Evolutionary conservation across 805 yeast genomes (phyloP).

Genomic region (Starmerella stigmatis): DNA sequence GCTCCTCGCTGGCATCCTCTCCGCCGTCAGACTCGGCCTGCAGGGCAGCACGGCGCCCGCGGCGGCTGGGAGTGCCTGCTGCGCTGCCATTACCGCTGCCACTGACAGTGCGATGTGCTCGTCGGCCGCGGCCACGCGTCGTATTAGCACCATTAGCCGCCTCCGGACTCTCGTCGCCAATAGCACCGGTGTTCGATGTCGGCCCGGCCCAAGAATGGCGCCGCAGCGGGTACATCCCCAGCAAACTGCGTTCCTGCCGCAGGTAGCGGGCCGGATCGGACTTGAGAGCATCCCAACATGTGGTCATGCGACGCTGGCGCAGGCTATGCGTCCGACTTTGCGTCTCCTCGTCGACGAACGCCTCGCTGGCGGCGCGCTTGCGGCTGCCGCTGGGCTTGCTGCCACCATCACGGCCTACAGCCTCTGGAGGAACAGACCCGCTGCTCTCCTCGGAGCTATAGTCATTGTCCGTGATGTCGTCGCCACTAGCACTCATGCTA

Average conservation of each 20-base stretch:
- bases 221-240: slow-evolving; percentile 28
- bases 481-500: slow-evolving; percentile 2
- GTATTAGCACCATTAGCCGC: background rate
- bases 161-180: slow-evolving; percentile 1
- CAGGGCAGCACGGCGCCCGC: slow-evolving; percentile 5
- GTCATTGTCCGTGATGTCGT: slow-evolving; percentile 13
- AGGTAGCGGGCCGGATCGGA: slow-evolving; percentile 27
- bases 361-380: slow-evolving; percentile 14
- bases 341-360: slow-evolving; percentile 8
- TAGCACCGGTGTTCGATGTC: background rate
- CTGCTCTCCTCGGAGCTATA: slow-evolving; percentile 9
- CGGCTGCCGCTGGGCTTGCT: background rate
- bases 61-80: background rate
- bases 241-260: slow-evolving; percentile 26
- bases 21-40: background rate
- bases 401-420: background rate
- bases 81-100: slow-evolving; percentile 4
- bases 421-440: slow-evolving; percentile 12
- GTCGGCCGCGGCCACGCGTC: slow-evolving; percentile 1
- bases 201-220: slow-evolving; percentile 29
- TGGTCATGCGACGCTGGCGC: slow-evolving; percentile 25
- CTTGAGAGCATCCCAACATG: slow-evolving; percentile 27
- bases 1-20: slow-evolving; percentile 2
- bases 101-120: background rate
- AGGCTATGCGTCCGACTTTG: background rate